Evolutionary conservation across 2,329 filamentous ascomycete genomes (phyloP).

Genomic region (Sporothrix pallida): DNA sequence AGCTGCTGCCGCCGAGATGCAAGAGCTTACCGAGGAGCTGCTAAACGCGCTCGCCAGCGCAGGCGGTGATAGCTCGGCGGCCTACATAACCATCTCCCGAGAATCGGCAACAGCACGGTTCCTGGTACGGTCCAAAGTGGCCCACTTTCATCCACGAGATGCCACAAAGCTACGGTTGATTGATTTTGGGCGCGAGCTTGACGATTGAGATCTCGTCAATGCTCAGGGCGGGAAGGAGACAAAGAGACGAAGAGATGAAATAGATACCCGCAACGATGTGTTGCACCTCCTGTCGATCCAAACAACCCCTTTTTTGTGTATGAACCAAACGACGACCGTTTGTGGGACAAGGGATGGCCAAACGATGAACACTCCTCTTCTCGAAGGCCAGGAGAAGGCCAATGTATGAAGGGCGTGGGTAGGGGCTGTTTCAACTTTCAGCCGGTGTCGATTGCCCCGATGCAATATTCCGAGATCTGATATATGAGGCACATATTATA

Average conservation of each 20-base stretch:
- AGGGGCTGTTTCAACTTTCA: background rate
- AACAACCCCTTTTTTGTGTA: background rate
- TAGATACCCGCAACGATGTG: slow-evolving; percentile 16
- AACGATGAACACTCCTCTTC: background rate
- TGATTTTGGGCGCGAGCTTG: slow-evolving; percentile 69
- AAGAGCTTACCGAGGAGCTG: slow-evolving; percentile 63
- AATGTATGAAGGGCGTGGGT: background rate
- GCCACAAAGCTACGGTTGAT: slow-evolving; percentile 63
- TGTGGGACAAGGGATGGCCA: background rate
- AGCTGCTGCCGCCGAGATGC: slow-evolving; percentile 63
- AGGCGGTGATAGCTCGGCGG: slow-evolving; percentile 59
- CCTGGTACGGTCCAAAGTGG: slow-evolving; percentile 68
- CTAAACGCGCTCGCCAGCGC: slow-evolving; percentile 64
- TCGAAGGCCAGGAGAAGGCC: background rate
- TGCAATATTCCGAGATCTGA: background rate
- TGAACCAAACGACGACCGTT: too few relatives aligned
- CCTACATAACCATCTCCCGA: slow-evolving; percentile 63
- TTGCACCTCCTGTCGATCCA: slow-evolving; percentile 29
- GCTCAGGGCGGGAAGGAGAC: background rate
- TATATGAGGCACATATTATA: background rate
- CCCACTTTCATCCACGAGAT: slow-evolving; percentile 69
- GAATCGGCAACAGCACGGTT: slow-evolving; percentile 69
- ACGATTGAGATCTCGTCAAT: slow-evolving; percentile 48
- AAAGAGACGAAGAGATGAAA: background rate
- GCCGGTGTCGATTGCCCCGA: slow-evolving; percentile 8